Base-by-base conservation (phyloP, 2,329 filamentous ascomycete species). In the Colletotrichum sp. region DNA sequence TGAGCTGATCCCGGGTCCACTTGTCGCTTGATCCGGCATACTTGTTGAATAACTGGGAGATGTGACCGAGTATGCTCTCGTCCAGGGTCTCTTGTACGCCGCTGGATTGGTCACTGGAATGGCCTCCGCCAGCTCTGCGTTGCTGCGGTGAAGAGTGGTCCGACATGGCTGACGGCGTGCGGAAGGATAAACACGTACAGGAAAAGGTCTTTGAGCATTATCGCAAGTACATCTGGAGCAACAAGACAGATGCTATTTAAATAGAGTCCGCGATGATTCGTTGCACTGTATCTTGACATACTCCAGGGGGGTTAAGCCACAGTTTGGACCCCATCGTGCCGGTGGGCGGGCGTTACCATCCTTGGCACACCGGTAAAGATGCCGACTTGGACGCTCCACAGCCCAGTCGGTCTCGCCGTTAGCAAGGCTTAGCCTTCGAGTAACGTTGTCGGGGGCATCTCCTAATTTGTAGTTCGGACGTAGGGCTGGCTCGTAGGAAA, bases 1-100 rank as follows among this genome's bases (percentile, higher is more conserved):
- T 80, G 52, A 87, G 82, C 77, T 88, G 85, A 28, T 86, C 84
- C 32, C 80, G 82, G 64, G 84, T 83, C 90, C 90, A 91, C 28
- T 83, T 83, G 57, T 84, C 81, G 7, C 82, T 80, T 5, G 81
- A 77, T 55, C 85, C 85, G 72, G 85, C 86, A 69, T 90, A 86
- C 18, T 82, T 80, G 52, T 84, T 80, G 80, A 88, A 91, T 57
- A 91, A 83, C 71, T 83, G 84, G 78, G 86, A 83, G 28, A 91
- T 82, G 72, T 89, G 86, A 7, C 81, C 77, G 52, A 88, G 78
- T 21, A 88, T 79, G 8, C 83, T 78, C 8, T 84, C 78, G 77
- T 86, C 52, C 5, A 75, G 67, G 18, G 48, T 71, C 30, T 75
- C 72, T 30, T 67, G 48, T 8, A 67, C 36, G 28, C 72, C 67